phyloP scores from a whole-genome alignment of 768 basidiomycete genomes.

The Lentinula sp. region DNA sequence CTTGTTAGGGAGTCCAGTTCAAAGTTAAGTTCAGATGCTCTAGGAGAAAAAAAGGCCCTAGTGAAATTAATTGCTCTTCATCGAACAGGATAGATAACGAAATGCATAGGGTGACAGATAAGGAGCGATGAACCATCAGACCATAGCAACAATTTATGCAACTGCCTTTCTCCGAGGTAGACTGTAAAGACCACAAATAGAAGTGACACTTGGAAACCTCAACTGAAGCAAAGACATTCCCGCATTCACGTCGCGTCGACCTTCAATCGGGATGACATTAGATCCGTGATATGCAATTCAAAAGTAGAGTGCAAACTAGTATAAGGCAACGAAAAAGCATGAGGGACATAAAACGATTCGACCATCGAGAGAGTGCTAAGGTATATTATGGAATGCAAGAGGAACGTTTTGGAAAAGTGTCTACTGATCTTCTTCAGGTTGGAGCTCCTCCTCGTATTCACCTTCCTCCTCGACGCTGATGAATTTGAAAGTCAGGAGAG shows the following conservation, averaged over 20 bases:
- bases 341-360: neutral
- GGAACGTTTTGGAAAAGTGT: conserved; percentile 9
- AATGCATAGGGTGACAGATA: too few species aligned
- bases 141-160: too few species aligned
- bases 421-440: conserved; percentile 53
- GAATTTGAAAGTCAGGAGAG: neutral
- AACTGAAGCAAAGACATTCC: neutral
- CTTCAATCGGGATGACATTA: neutral
- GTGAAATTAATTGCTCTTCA: too few species aligned
- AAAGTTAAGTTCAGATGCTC: neutral
- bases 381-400: conserved; percentile 5
- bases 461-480: conserved; percentile 78
- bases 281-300: conserved; percentile 3
- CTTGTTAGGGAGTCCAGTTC: neutral
- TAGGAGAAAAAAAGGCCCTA: neutral
- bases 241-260: neutral
- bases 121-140: too few species aligned
- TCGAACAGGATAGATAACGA: too few species aligned
- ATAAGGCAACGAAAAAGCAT: conserved; percentile 17
- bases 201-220: too few species aligned
- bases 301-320: conserved; percentile 19
- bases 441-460: conserved; percentile 81
- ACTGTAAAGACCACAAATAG: too few species aligned
- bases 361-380: conserved; percentile 7
- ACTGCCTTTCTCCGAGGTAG: too few species aligned